These are phyloP conservation scores for Cercis canadensis DNA, from an alignment of 306 rosid genomes.

Conservation along the genomic window DNA sequence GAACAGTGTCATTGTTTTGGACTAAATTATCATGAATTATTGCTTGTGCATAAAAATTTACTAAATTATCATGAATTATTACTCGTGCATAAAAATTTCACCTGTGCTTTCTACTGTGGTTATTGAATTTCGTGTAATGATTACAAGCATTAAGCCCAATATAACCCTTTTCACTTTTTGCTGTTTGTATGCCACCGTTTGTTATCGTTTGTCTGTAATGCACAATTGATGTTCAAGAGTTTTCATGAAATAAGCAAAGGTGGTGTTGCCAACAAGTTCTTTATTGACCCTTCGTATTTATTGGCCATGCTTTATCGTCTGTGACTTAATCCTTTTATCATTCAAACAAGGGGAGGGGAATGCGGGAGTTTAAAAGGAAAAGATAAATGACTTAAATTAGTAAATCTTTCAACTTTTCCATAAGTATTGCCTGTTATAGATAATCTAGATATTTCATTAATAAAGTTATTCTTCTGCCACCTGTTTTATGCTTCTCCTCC, in stretches of 20 bases:
- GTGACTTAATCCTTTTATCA: too few species aligned
- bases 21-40: constrained; percentile 12
- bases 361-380: too few species aligned
- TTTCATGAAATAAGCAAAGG: constrained; percentile 19
- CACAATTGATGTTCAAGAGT: background rate
- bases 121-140: background rate
- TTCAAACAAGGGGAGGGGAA: too few species aligned
- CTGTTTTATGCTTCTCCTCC: constrained; percentile 7
- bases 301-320: too few species aligned
- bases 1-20: constrained; percentile 24
- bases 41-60: background rate
- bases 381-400: too few species aligned
- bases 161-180: constrained; percentile 1
- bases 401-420: too few species aligned
- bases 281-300: too few species aligned
- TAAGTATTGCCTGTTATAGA: too few species aligned
- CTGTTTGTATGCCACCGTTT: background rate
- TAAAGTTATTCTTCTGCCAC: constrained; percentile 15
- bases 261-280: background rate
- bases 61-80: constrained; percentile 11
- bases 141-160: background rate
- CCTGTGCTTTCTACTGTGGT: constrained; percentile 17
- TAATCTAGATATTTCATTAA: background rate
- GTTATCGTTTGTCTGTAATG: constrained; percentile 14
- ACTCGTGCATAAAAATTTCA: background rate